These are phyloP conservation scores for Ogataea nakhonphanomensis DNA, from an alignment of 805 yeast species.

Conservation along the genomic window DNA sequence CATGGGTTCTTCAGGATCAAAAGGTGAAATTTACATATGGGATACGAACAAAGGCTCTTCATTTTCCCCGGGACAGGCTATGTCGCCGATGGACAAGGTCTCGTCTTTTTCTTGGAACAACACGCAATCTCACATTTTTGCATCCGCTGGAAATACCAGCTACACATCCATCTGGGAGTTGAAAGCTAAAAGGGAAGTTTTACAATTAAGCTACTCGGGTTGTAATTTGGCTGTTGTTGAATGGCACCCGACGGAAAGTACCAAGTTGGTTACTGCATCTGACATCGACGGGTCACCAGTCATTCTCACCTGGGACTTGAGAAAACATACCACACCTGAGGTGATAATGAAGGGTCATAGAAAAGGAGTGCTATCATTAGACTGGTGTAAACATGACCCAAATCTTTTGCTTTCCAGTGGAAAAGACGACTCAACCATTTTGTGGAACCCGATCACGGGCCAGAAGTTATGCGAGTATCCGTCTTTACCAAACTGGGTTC, in stretches of 20 bases:
- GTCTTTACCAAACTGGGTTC: conserved; percentile 89
- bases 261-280: conserved; percentile 84
- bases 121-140: conserved; percentile 78
- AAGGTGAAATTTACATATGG: conserved; percentile 89
- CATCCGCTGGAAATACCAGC: conserved; percentile 82
- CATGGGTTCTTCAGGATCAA: conserved; percentile 83
- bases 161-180: conserved; percentile 93
- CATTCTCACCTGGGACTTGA: conserved; percentile 87
- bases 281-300: conserved; percentile 77
- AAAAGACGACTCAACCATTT: conserved; percentile 77
- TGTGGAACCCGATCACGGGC: conserved; percentile 88
- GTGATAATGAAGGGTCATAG: conserved; percentile 71
- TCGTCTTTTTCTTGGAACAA: conserved; percentile 87
- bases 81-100: conserved; percentile 78
- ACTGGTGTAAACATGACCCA: conserved; percentile 89
- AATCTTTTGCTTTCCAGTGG: conserved; percentile 83
- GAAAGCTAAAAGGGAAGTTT: conserved; percentile 80
- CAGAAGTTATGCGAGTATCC: conserved; percentile 81
- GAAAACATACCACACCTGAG: conserved; percentile 92
- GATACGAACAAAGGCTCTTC: conserved; percentile 64
- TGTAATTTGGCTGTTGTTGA: conserved; percentile 77
- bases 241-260: conserved; percentile 92
- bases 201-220: conserved; percentile 73
- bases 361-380: conserved; percentile 84
- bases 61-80: conserved; percentile 69